Percentiles rank a stretch among this genome's conserved stretches.
These are phyloP conservation scores for Trichoderma hamatum DNA, from an alignment of 2,329 filamentous ascomycete genomes.

Conservation along the genomic window DNA sequence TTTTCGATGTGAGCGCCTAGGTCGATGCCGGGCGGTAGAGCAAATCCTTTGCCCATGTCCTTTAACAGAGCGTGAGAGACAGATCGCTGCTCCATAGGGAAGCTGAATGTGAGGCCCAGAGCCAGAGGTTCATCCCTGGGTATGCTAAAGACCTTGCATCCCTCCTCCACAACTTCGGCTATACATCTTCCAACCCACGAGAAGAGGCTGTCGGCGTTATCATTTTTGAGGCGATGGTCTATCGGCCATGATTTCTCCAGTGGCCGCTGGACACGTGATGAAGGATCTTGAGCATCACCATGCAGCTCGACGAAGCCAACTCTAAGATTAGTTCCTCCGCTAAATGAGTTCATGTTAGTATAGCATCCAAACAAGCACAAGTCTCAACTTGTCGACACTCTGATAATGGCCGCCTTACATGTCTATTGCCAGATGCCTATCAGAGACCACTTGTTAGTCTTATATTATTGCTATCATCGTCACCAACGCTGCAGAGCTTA, in stretches of 20 bases:
- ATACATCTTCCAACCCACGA: constrained; percentile 81
- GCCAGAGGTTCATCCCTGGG: constrained; percentile 53
- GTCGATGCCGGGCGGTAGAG: constrained; percentile 62
- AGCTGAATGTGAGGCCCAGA: constrained; percentile 71
- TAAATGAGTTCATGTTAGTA: constrained; percentile 37
- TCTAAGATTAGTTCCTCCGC: constrained; percentile 69
- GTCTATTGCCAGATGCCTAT: constrained; percentile 64
- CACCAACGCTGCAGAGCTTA: not conserved
- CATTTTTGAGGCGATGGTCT: constrained; percentile 70
- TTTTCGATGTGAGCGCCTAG: constrained; percentile 60
- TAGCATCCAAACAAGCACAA: not conserved
- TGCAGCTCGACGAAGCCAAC: constrained; percentile 68
- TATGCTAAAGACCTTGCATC: constrained; percentile 49
- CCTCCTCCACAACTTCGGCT: constrained; percentile 68
- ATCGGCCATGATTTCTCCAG: constrained; percentile 77
- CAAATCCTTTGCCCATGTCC: constrained; percentile 72
- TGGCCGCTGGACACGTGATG: constrained; percentile 56
- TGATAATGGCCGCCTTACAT: constrained; percentile 54
- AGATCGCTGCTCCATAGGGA: constrained; percentile 67
- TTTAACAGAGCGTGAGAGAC: constrained; percentile 65
- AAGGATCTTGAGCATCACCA: constrained; percentile 40
- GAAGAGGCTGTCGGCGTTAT: constrained; percentile 75
- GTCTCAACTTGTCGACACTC: too few species aligned
- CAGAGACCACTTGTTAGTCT: constrained; percentile 25
- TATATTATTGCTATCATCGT: not conserved